phyloP scores from a whole-genome alignment of 176 grass and related monocot genomes.

The Ampelocalamus luodianensis region DNA sequence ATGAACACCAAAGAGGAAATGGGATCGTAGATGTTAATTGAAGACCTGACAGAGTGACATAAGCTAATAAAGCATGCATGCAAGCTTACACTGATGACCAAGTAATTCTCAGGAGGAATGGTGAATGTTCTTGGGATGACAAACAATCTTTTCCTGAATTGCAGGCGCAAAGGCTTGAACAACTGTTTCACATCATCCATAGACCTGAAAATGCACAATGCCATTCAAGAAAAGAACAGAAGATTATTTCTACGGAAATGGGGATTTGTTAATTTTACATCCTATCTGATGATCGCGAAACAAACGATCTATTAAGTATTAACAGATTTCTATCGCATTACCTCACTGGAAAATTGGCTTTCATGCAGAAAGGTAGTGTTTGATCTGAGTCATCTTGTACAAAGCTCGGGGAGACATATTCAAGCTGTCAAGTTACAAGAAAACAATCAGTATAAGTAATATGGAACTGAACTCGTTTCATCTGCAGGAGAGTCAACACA shows the following conservation, averaged over 20 bases:
- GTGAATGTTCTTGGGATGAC: conserved; percentile 64
- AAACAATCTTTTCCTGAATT: conserved; percentile 72
- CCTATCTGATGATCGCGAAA: background rate
- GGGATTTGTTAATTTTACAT: background rate
- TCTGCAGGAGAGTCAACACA: background rate
- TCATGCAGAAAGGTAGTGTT: conserved; percentile 83
- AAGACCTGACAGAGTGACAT: background rate
- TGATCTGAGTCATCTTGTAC: conserved; percentile 80
- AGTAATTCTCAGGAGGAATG: conserved; percentile 77
- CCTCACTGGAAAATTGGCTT: conserved; percentile 77
- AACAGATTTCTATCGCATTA: conserved; percentile 42
- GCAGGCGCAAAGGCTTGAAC: conserved; percentile 73
- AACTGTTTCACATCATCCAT: conserved; percentile 74
- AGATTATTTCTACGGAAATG: conserved; percentile 9
- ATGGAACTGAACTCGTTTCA: background rate
- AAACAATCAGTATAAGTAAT: background rate
- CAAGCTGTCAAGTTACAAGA: conserved; percentile 57
- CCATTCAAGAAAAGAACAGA: background rate
- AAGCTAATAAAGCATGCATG: background rate
- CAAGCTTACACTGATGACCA: conserved; percentile 73
- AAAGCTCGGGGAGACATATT: conserved; percentile 46
- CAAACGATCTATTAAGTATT: background rate
- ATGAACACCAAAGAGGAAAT: conserved; percentile 23
- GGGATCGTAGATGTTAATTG: background rate
- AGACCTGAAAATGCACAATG: conserved; percentile 59